Evolutionary conservation across 208 protist species (phyloP).

Genomic region (Giardia muris): DNA sequence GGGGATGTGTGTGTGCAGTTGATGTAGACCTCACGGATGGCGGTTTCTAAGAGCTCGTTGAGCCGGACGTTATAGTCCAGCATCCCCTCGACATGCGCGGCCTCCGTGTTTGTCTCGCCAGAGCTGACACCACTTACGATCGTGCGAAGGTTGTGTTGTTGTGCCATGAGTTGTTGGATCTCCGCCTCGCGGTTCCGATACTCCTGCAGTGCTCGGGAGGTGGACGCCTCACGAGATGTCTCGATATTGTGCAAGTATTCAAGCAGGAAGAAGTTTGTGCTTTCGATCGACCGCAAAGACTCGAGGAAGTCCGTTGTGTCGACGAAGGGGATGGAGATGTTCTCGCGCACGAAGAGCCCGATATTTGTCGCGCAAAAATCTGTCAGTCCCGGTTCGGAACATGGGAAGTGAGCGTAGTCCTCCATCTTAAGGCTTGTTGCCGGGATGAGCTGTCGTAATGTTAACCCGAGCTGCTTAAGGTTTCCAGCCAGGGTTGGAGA

Average conservation of each 20-base stretch:
- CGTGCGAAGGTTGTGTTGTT: not conserved
- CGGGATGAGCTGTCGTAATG: not conserved
- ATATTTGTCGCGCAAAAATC: not conserved
- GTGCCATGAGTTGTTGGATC: not conserved
- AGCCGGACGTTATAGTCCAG: not conserved
- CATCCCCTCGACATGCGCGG: not conserved
- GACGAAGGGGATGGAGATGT: not conserved
- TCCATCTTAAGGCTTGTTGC: not conserved
- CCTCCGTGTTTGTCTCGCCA: not conserved
- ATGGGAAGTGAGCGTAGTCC: not conserved
- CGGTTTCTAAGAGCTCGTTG: not conserved
- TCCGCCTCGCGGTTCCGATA: not conserved
- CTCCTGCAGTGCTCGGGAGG: not conserved
- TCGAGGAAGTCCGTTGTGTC: not conserved
- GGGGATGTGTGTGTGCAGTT: not conserved
- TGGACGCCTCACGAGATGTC: not conserved
- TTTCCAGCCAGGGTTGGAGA: not conserved
- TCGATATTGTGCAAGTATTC: not conserved
- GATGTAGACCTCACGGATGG: not conserved
- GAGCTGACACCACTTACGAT: not conserved
- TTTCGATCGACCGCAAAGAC: not conserved
- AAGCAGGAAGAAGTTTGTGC: not conserved
- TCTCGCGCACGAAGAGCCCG: not conserved
- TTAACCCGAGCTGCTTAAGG: not conserved
- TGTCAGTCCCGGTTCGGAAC: not conserved